Base-by-base conservation (phyloP, 305 asterid genomes). In the Ajuga reptans region DNA sequence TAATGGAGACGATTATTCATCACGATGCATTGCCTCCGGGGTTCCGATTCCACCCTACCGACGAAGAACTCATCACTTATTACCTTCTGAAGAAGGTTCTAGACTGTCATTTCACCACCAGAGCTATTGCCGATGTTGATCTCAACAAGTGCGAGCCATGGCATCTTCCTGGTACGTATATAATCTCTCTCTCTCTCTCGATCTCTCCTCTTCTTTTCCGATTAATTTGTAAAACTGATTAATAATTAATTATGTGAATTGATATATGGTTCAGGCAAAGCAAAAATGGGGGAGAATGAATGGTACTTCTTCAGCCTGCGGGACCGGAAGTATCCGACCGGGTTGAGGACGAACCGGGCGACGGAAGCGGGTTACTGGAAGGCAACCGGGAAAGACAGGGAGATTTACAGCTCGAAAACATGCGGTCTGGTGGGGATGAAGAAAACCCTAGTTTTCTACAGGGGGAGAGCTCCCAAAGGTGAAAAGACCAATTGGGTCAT, bases 301-400 rank as follows among this genome's bases (percentile, higher is more conserved):
- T 93, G 99, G 99, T 93, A 89, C 84, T 93, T 93, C 33, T 93
- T 87, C 85, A 90, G 96, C 74, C 84, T 90, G 0, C 83, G 96
- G 0, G 97, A 93, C 68, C 74, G 97, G 51, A 93, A 90, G 27
- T 93, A 93, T 66, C 99, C 96, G n/a, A 93, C 97, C n/a, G 97
- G 99, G 4, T 7, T 90, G 65, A 72, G 99, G 56, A 93, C 97
- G 2, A 93, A 90, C 79, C 83, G 97, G 78, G 99, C 99, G 0
- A 93, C 99, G 0, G 98, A 89, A 21, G 85, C 95, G 7, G 99
- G 99, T 0, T 93, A 93, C 81, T 93, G 99, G 99, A 93, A 93
- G 73, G 99, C 99, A 0, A 93, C 99, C 1, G 99, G 99, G 0
- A 93, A 93, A 54, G 97, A 93, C 68, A 78, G 99, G 73, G 97